Percentiles rank a stretch among this genome's conserved stretches.
Evolutionary conservation across 2,329 filamentous ascomycete genomes (phyloP).

Genomic region (Alternaria gansuensis): DNA sequence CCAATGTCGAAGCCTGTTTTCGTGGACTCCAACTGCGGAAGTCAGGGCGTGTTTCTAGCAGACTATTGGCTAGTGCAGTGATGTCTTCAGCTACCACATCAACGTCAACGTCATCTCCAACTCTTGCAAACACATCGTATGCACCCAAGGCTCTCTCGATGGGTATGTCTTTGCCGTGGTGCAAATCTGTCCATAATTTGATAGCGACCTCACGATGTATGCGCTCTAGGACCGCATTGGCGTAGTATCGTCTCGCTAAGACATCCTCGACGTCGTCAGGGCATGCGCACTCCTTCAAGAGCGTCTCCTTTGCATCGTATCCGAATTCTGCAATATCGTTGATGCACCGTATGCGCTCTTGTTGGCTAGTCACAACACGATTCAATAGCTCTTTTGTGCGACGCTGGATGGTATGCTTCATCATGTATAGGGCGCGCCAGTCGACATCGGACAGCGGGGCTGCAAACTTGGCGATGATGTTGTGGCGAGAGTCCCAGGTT

Average conservation of each 20-base stretch:
- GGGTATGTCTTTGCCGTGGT: slow-evolving; percentile 60
- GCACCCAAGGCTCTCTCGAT: slow-evolving; percentile 80
- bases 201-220: slow-evolving; percentile 84
- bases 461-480: slow-evolving; percentile 46
- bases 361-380: slow-evolving; percentile 74
- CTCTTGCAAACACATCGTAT: slow-evolving; percentile 89
- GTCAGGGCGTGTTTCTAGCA: slow-evolving; percentile 63
- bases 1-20: slow-evolving; percentile 72
- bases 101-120: slow-evolving; percentile 75
- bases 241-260: slow-evolving; percentile 80
- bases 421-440: slow-evolving; percentile 70
- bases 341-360: slow-evolving; percentile 73
- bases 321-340: slow-evolving; percentile 75
- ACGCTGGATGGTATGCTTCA: slow-evolving; percentile 48
- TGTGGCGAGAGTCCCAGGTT: slow-evolving; percentile 72
- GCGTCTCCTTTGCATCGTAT: slow-evolving; percentile 87
- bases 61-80: slow-evolving; percentile 67
- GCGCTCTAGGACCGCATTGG: slow-evolving; percentile 75
- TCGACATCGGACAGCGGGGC: slow-evolving; percentile 65
- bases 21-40: slow-evolving; percentile 69
- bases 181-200: slow-evolving; percentile 74
- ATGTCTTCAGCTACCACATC: slow-evolving; percentile 70
- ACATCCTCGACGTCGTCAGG: slow-evolving; percentile 73
- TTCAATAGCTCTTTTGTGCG: slow-evolving; percentile 62
- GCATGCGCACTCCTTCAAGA: slow-evolving; percentile 71